Conservation (phyloP, 2,329 filamentous ascomycete genomes). For the Sarocladium oryzae region DNA sequence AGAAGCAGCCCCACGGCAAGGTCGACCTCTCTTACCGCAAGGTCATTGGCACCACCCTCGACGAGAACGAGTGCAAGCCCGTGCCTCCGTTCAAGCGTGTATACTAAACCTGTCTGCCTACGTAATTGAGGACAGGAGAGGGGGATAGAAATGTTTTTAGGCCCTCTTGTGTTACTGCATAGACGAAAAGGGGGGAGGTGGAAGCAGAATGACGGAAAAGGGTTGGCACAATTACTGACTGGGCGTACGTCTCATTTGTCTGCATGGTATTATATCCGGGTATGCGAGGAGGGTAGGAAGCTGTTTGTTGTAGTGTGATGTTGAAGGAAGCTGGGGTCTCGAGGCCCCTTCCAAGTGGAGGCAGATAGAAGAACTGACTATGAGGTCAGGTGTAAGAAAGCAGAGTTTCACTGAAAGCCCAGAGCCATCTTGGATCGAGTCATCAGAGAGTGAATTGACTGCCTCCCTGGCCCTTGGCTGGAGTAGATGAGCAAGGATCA, state of each 20-base stretch:
- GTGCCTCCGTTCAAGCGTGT: slow-evolving; percentile 95
- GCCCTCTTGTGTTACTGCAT: neutral
- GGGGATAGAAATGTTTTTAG: neutral
- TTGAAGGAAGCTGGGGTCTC: neutral
- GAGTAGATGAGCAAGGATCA: too few species aligned
- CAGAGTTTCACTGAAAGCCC: neutral
- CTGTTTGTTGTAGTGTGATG: neutral
- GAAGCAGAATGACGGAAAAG: slow-evolving; percentile 2
- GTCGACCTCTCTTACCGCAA: slow-evolving; percentile 80
- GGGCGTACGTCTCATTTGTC: slow-evolving; percentile 9
- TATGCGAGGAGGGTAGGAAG: neutral
- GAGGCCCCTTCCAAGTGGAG: neutral
- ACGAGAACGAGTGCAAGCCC: slow-evolving; percentile 92
- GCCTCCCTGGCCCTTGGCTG: too few species aligned
- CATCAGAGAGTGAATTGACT: too few species aligned
- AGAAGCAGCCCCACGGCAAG: slow-evolving; percentile 84
- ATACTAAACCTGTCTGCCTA: slow-evolving; percentile 49
- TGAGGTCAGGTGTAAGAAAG: slow-evolving; percentile 10
- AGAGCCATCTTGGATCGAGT: too few species aligned
- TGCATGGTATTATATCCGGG: slow-evolving; percentile 10
- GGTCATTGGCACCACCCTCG: slow-evolving; percentile 77
- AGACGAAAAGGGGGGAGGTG: neutral
- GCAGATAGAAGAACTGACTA: neutral
- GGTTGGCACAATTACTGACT: neutral
- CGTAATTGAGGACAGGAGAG: neutral